These are phyloP conservation scores for Raffaelea arxii DNA, from an alignment of 2,329 filamentous ascomycete genomes.

Conservation along the genomic window DNA sequence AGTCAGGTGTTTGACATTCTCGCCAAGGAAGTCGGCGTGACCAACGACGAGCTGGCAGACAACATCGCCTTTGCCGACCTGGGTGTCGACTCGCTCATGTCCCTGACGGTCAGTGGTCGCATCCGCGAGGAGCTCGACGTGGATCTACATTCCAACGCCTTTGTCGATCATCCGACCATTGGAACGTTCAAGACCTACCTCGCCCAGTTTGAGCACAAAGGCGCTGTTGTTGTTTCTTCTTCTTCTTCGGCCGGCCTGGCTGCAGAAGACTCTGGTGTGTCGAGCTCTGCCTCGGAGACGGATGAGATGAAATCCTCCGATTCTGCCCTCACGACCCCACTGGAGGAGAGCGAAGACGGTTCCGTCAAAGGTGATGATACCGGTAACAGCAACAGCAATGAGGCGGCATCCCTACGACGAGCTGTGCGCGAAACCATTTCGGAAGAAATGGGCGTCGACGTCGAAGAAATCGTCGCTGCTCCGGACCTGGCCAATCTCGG, in stretches of 20 bases:
- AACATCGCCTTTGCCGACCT: constrained; percentile 47
- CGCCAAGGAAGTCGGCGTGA: constrained; percentile 46
- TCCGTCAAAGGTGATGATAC: constrained; percentile 29
- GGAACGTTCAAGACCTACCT: constrained; percentile 40
- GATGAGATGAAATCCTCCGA: constrained; percentile 33
- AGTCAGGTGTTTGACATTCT: constrained; percentile 41
- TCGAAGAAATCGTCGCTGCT: constrained; percentile 49
- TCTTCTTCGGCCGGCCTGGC: constrained; percentile 12
- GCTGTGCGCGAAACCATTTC: constrained; percentile 57
- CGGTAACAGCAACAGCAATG: constrained; percentile 25
- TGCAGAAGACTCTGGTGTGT: constrained; percentile 23
- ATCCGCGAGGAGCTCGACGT: constrained; percentile 49
- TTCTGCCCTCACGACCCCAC: constrained; percentile 42
- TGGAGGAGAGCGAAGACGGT: constrained; percentile 41
- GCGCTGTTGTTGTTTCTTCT: too few relatives aligned
- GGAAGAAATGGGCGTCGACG: constrained; percentile 62
- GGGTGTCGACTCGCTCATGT: constrained; percentile 53
- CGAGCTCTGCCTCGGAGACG: constrained; percentile 32
- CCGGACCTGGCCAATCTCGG: constrained; percentile 46
- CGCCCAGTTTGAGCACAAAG: constrained; percentile 25
- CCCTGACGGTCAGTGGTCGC: constrained; percentile 45
- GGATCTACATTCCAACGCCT: constrained; percentile 41
- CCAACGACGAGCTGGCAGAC: constrained; percentile 44
- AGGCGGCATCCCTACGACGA: constrained; percentile 31
- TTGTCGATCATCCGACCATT: constrained; percentile 44